Conservation (phyloP, 495 filamentous ascomycete genomes). For the Hypoxylon perforatum region DNA sequence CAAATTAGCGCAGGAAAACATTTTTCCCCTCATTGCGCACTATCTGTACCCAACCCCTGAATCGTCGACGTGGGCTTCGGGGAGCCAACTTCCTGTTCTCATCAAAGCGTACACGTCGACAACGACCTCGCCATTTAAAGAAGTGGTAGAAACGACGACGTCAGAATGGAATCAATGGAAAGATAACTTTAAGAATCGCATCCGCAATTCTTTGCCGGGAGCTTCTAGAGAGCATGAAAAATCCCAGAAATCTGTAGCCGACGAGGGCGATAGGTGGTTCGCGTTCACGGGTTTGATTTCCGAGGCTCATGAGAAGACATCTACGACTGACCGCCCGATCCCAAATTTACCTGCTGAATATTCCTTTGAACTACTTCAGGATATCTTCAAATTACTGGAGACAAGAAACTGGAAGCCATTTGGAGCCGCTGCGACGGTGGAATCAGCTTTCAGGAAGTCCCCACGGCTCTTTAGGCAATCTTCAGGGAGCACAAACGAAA, state of each 20-base stretch:
- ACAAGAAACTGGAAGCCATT: slow-evolving; percentile 84
- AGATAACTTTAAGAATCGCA: slow-evolving; percentile 65
- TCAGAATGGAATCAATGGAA: slow-evolving; percentile 66
- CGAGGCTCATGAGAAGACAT: slow-evolving; percentile 43
- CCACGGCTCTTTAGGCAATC: slow-evolving; percentile 42
- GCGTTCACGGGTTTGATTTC: slow-evolving; percentile 62
- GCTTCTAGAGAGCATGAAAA: slow-evolving; percentile 77
- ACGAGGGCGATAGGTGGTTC: slow-evolving; percentile 72
- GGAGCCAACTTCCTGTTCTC: slow-evolving; percentile 43
- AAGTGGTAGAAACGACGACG: slow-evolving; percentile 54
- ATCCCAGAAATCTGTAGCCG: slow-evolving; percentile 74
- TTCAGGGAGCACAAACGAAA: slow-evolving; percentile 6
- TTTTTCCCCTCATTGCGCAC: slow-evolving; percentile 54
- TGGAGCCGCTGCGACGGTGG: slow-evolving; percentile 74
- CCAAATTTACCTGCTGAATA: slow-evolving; percentile 41
- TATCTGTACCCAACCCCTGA: slow-evolving; percentile 54
- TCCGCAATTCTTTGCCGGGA: slow-evolving; percentile 78
- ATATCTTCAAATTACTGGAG: slow-evolving; percentile 46
- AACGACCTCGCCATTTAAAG: slow-evolving; percentile 38
- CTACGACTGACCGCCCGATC: slow-evolving; percentile 36
- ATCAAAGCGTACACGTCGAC: slow-evolving; percentile 50
- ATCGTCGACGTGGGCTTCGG: slow-evolving; percentile 46
- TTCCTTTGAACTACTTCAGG: slow-evolving; percentile 46
- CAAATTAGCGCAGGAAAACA: slow-evolving; percentile 57
- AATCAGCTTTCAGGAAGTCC: slow-evolving; percentile 52